phyloP scores from a whole-genome alignment of 2,329 filamentous ascomycete species.

The Trichoderma breve region DNA sequence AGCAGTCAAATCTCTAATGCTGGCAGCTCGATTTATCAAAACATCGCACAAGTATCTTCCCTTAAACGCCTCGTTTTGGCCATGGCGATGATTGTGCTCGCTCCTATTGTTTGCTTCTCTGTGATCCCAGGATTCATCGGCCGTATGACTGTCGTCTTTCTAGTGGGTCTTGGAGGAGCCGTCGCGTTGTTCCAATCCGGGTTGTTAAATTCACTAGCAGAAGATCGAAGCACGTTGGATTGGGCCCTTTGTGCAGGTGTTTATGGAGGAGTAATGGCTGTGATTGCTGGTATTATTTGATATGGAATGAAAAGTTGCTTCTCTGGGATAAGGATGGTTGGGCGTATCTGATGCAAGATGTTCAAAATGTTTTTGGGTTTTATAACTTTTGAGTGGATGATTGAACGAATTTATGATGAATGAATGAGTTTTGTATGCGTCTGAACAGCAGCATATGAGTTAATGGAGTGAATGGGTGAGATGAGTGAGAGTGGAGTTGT shows the following conservation, averaged over 20 bases:
- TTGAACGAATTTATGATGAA: background rate
- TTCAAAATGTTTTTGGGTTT: background rate
- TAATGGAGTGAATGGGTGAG: background rate
- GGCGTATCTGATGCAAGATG: background rate
- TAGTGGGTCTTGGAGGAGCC: constrained; percentile 49
- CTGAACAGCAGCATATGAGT: background rate
- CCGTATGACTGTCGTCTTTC: constrained; percentile 55
- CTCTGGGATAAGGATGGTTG: too few relatives aligned
- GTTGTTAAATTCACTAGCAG: constrained; percentile 20
- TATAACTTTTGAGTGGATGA: background rate
- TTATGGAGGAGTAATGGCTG: constrained; percentile 39
- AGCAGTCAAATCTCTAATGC: constrained; percentile 17
- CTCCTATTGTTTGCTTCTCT: constrained; percentile 58
- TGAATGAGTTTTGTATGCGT: background rate
- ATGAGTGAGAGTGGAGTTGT: too few relatives aligned
- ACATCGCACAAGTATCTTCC: background rate
- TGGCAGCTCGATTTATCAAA: background rate
- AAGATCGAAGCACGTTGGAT: constrained; percentile 24
- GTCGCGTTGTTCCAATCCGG: constrained; percentile 31
- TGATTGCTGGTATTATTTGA: constrained; percentile 18
- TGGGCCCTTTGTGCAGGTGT: constrained; percentile 31
- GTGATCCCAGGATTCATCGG: constrained; percentile 56
- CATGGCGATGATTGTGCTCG: constrained; percentile 41
- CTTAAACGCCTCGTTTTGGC: constrained; percentile 23
- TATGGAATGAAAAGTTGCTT: background rate